Evolutionary conservation across 371 early-diverging fungal genomes (phyloP), one percentile per base, ranked within the genome.

Genomic region (Rhizopus arrhizus): DNA sequence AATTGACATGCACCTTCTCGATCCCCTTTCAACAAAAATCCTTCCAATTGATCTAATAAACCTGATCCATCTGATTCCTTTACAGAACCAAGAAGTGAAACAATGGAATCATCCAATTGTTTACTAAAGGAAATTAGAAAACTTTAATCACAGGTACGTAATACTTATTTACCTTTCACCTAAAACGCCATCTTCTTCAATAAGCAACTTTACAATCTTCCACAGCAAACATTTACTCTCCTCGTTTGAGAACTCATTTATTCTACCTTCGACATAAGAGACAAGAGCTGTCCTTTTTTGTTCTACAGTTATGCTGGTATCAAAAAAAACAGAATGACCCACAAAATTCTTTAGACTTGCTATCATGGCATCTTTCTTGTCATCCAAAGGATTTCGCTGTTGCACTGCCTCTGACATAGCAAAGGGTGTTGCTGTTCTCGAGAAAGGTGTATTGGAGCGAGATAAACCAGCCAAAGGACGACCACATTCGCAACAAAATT

Each of bases 401-500:
- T 36, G n/a, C 4, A 43, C 40, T 5, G 36, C 1, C 9, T 15
- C 32, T 40, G 54, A 34, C 10, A 7, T 53, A 16, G 22, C 53
- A 36, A 41, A 28, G 0, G 59, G 64, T 5, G 60, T 45, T 32
- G 56, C 59, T 5, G 53, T 10, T 9, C 7, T 59, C 63, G 57
- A 62, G 31, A 74, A 66, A 7, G 85, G 81, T 3, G 81, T 82
- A 0, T 75, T 73, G 3, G 84, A 66, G 9, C 80, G 70, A 5
- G 84, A 82, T 32, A 74, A 63, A 15, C 68, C 73, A 11, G 75
- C 74, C 46, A 88, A 71, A 0, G 79, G 80, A 33, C 84, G 81
- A 33, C 90, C 90, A 65, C 90, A 90, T 63, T 89, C 88, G 32
- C 82, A 82, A 61, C 90, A 90, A 52, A 90, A 90, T 62, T 90